These are phyloP conservation scores for Ophiocordyceps australis DNA, from an alignment of 2,329 filamentous ascomycete species.

Conservation along the genomic window DNA sequence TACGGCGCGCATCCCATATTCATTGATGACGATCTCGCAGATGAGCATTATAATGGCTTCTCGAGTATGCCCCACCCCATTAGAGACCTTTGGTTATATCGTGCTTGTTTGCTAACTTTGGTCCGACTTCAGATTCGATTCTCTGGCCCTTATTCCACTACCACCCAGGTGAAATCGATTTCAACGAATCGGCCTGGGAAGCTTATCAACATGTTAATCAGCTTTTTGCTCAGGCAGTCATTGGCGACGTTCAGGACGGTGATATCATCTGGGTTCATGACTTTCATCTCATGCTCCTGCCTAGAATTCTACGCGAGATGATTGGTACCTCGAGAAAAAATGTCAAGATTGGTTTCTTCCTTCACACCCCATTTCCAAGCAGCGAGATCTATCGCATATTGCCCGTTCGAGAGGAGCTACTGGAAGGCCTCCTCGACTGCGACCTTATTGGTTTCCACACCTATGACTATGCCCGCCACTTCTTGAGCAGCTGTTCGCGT, in stretches of 20 bases:
- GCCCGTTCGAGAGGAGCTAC: constrained; percentile 75
- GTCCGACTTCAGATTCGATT: constrained; percentile 84
- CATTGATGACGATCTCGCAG: constrained; percentile 81
- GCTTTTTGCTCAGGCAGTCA: constrained; percentile 76
- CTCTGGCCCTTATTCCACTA: constrained; percentile 98
- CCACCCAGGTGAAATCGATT: constrained; percentile 94
- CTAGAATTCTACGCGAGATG: constrained; percentile 85
- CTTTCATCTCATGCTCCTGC: constrained; percentile 94
- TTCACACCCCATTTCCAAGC: constrained; percentile 93
- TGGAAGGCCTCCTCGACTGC: constrained; percentile 77
- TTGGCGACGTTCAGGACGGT: constrained; percentile 75
- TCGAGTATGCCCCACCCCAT: constrained; percentile 62
- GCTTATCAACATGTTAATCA: constrained; percentile 89
- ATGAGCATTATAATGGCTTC: constrained; percentile 95
- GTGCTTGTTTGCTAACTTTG: too few species aligned
- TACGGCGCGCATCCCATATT: constrained; percentile 86
- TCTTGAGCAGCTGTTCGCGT: constrained; percentile 88
- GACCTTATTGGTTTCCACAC: constrained; percentile 97
- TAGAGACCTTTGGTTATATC: too few species aligned
- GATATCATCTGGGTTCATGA: constrained; percentile 98
- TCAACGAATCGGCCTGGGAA: constrained; percentile 86
- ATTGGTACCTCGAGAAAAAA: constrained; percentile 69
- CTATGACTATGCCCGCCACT: constrained; percentile 97
- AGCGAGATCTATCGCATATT: constrained; percentile 94
- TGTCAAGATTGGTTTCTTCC: constrained; percentile 94